Conservation (phyloP, 2,329 filamentous ascomycete species). For the Nigrospora sphaerica region DNA sequence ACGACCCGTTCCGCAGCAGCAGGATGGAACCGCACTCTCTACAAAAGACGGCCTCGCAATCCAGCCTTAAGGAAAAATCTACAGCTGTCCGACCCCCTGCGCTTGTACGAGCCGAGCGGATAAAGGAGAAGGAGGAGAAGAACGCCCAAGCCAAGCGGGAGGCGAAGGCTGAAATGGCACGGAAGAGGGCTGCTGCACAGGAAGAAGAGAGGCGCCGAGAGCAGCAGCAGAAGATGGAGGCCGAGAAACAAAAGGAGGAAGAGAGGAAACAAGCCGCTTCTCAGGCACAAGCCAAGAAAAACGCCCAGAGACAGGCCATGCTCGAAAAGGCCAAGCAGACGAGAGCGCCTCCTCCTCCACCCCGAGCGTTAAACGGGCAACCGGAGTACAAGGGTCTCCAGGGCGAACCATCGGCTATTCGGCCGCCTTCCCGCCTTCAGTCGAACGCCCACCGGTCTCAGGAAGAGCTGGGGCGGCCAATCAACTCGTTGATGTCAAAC, state of each 20-base stretch:
- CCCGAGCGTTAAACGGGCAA: conserved; percentile 42
- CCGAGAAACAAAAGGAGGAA: conserved; percentile 53
- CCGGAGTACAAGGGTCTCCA: conserved; percentile 34
- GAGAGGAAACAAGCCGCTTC: conserved; percentile 48
- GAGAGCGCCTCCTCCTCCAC: conserved; percentile 53
- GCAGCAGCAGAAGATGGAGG: conserved; percentile 51
- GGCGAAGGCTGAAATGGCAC: conserved; percentile 73
- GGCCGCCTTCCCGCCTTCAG: conserved; percentile 53
- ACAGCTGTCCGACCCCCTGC: no score
- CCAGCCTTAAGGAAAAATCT: no score
- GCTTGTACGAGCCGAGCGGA: conserved; percentile 52
- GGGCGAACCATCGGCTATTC: conserved; percentile 25
- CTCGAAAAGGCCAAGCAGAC: conserved; percentile 61
- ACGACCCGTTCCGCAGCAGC: conserved; percentile 35
- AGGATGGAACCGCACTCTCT: no score
- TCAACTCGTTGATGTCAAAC: conserved; percentile 51
- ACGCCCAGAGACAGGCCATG: conserved; percentile 53
- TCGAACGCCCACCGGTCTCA: conserved; percentile 42
- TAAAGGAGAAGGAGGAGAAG: conserved; percentile 79
- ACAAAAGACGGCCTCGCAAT: no score
- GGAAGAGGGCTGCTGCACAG: conserved; percentile 61
- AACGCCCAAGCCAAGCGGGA: conserved; percentile 74
- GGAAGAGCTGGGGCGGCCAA: conserved; percentile 54
- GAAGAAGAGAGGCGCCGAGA: conserved; percentile 59
- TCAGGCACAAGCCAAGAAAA: conserved; percentile 58